These are phyloP conservation scores for Cystobasidium pallidum DNA, from an alignment of 1,284 basidiomycete genomes.

Conservation along the genomic window DNA sequence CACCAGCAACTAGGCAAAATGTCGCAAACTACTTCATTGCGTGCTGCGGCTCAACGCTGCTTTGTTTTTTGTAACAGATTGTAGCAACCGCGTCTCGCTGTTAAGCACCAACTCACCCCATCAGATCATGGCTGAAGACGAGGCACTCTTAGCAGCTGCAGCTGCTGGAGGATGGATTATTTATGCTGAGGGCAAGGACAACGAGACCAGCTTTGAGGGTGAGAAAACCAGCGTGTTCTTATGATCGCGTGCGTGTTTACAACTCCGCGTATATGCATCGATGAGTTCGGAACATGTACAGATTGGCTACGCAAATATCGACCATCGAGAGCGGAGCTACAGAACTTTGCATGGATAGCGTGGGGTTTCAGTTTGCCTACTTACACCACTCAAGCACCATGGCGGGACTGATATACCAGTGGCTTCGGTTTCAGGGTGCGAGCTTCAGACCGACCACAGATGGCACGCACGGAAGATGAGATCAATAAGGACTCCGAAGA, in stretches of 20 bases:
- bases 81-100: background rate
- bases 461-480: constrained; percentile 8
- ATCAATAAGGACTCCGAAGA: constrained; percentile 2
- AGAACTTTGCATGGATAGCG: constrained; percentile 29
- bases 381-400: too few species aligned
- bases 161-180: constrained; percentile 10
- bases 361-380: background rate
- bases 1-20: too few species aligned
- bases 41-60: too few species aligned
- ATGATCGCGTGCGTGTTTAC: background rate
- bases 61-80: too few species aligned
- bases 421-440: constrained; percentile 3
- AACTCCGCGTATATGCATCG: background rate
- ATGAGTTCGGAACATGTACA: background rate
- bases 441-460: constrained; percentile 7
- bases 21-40: too few species aligned
- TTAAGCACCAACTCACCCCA: background rate
- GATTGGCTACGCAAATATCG: constrained; percentile 28
- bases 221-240: background rate
- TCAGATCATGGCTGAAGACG: background rate
- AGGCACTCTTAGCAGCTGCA: background rate
- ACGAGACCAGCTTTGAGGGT: constrained; percentile 18
- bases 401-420: too few species aligned
- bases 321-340: constrained; percentile 10
- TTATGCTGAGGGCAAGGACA: constrained; percentile 2